These are phyloP conservation scores for Aspergillus eucalypticola DNA, from an alignment of 2,329 filamentous ascomycete genomes.

Conservation along the genomic window DNA sequence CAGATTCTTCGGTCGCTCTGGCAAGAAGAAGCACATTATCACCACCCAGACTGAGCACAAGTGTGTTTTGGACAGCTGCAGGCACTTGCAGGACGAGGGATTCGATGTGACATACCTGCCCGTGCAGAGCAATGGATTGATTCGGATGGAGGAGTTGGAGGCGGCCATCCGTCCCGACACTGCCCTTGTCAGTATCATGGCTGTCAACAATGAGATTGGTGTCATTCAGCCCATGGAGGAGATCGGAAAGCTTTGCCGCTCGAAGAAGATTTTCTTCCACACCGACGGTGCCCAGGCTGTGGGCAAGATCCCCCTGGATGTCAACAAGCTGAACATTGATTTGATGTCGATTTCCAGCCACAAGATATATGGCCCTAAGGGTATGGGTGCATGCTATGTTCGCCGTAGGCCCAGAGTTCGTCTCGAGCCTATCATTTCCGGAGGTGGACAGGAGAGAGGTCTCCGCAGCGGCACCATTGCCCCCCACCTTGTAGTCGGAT, in stretches of 20 bases:
- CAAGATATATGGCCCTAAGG: constrained; percentile 98
- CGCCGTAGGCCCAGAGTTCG: constrained; percentile 89
- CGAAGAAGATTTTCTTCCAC: constrained; percentile 96
- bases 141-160: constrained; percentile 81
- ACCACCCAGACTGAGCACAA: constrained; percentile 98
- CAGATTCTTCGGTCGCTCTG: constrained; percentile 85
- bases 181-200: constrained; percentile 92
- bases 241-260: constrained; percentile 88
- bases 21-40: constrained; percentile 98
- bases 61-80: constrained; percentile 94
- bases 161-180: constrained; percentile 90
- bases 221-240: constrained; percentile 95
- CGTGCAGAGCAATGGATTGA: constrained; percentile 80
- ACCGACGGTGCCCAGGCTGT: constrained; percentile 95
- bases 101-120: constrained; percentile 97
- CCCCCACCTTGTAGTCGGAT: constrained; percentile 83
- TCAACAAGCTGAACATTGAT: constrained; percentile 97
- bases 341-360: constrained; percentile 98
- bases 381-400: constrained; percentile 94
- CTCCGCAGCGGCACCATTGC: constrained; percentile 91
- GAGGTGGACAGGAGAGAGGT: constrained; percentile 93
- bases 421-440: constrained; percentile 92
- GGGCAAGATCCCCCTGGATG: constrained; percentile 95
- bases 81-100: constrained; percentile 94
- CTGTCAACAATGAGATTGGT: constrained; percentile 98